Percentiles rank a stretch among this genome's conserved stretches.
Evolutionary conservation across 345 rosid genomes (phyloP).

Genomic region (Gossypium herbaceum): DNA sequence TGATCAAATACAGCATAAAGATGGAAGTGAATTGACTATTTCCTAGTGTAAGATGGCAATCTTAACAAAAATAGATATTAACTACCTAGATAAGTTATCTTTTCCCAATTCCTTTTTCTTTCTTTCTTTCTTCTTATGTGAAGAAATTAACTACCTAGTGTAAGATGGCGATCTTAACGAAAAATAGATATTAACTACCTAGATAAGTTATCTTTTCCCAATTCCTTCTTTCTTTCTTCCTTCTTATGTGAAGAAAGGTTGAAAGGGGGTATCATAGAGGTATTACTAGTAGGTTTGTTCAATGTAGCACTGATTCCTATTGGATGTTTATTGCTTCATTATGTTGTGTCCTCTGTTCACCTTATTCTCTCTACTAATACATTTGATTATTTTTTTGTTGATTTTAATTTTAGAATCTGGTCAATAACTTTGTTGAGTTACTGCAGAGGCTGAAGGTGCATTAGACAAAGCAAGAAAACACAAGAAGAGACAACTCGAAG

Average conservation of each 20-base stretch:
- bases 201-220: neutral
- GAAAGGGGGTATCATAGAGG: neutral
- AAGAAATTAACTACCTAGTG: neutral
- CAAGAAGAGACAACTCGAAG: slow-evolving; percentile 98
- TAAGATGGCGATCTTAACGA: neutral
- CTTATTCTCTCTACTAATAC: neutral
- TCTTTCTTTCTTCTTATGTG: neutral
- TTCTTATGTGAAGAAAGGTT: neutral
- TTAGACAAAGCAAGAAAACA: slow-evolving; percentile 99
- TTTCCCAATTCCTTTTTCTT: neutral
- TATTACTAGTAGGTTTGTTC: neutral
- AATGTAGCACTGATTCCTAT: neutral
- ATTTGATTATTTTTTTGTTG: neutral
- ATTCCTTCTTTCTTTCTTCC: neutral
- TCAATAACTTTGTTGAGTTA: slow-evolving; percentile 23
- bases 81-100: neutral
- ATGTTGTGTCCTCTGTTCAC: neutral
- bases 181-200: neutral
- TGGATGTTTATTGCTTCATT: neutral
- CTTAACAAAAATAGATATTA: neutral
- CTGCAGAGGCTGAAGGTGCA: slow-evolving; percentile 97
- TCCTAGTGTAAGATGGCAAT: neutral
- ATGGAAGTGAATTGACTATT: neutral
- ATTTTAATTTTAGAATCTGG: neutral
- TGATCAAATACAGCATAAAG: neutral